phyloP scores from a whole-genome alignment of 1,139 yeast genomes.

The Candida sp. region DNA sequence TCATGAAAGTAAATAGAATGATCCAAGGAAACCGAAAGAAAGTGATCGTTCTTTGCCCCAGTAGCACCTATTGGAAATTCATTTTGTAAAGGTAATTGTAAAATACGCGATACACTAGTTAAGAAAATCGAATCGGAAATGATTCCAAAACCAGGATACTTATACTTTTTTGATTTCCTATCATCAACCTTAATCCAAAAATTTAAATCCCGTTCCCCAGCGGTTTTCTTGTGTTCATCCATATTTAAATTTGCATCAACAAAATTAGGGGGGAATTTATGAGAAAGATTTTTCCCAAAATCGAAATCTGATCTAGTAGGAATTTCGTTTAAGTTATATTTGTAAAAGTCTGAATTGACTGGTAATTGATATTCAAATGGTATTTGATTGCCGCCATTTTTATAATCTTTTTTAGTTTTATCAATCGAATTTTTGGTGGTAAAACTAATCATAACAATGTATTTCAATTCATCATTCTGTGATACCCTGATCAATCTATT shows the following conservation, averaged over 20 bases:
- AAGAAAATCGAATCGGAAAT: conserved; percentile 35
- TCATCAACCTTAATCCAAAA: conserved; percentile 31
- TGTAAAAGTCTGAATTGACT: conserved; percentile 21
- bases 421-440: conserved; percentile 25
- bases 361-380: conserved; percentile 37
- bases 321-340: conserved; percentile 21
- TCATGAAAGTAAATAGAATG: conserved; percentile 43
- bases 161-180: conserved; percentile 16
- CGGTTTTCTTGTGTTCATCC: conserved; percentile 15
- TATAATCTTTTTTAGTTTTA: conserved; percentile 11
- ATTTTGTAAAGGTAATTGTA: conserved; percentile 21
- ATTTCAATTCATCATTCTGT: conserved; percentile 27
- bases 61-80: conserved; percentile 14
- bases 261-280: conserved; percentile 27
- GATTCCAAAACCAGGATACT: conserved; percentile 24
- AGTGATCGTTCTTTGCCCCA: conserved; percentile 19
- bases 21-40: conserved; percentile 40
- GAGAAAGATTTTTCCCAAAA: conserved; percentile 20
- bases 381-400: conserved; percentile 12
- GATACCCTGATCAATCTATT: conserved; percentile 26
- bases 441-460: conserved; percentile 32
- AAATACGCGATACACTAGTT: conserved; percentile 24
- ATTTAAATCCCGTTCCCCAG: conserved; percentile 29
- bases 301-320: conserved; percentile 14
- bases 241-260: conserved; percentile 14